Base-by-base conservation (phyloP, 2,329 filamentous ascomycete species). In the Penicillium crustosum region DNA sequence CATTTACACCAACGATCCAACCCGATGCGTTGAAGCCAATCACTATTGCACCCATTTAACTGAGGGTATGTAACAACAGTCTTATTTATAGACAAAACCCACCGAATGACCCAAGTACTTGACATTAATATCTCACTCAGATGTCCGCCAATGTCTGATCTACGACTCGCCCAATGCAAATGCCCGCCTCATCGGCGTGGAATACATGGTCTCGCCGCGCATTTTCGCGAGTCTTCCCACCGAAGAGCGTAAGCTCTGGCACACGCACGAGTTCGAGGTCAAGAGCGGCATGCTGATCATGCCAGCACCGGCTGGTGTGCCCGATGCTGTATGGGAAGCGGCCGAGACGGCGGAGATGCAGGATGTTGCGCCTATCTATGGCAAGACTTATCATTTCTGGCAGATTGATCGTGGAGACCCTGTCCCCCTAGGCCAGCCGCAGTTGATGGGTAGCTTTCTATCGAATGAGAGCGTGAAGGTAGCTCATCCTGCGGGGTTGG, bases 361-460 rank as follows among this genome's bases (percentile, higher is more conserved):
- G 61, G 82, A 92, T 57, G 81, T 94, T 0, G 77, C 91, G 4
- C 80, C 83, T 0, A 72, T 94, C 3, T 95, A 95, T 68, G 91
- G 91, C 10, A 96, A 96, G 71, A 85, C 88, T 1, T 94, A 89
- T 73, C 91, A 96, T 71, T 79, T 94, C 42, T 96, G 92, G 91
- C 90, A 95, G 81, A 85, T 88, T 17, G 91, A 95, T 75, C 79
- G 83, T 6, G 90, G 90, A 0, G 85, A 93, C 68, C 73, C 77
- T 51, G 67, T 89, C 53, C 86, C 86, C 1, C 68, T 88, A 62
- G 86, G 86, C 0, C 70, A 75, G 60, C 86, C 87, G 55, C 75
- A 86, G 73, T 73, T 89, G 63, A 88, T 89, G 83, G 85, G 81
- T 61, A 88, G 86, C 66, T 86, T 80, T 61, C 70, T 61, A 3